Base-by-base conservation (phyloP, 169 alveolate species). In the Babesia divergens region DNA sequence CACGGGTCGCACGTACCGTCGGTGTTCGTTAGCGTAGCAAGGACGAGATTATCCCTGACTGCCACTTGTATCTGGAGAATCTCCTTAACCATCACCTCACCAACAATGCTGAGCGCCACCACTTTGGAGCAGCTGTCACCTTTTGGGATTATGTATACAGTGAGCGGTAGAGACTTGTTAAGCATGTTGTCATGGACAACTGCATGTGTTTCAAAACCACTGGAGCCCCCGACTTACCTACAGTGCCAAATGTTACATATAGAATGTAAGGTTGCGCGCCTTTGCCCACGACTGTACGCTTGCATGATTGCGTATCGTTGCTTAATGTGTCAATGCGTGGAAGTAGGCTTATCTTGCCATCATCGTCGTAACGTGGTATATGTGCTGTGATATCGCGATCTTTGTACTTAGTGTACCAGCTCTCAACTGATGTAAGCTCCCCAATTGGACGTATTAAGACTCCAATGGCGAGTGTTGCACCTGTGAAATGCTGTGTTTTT, bases 391-490 rank as follows among this genome's bases (percentile, higher is more conserved):
- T 46, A 34, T 43, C 66, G 31, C 38, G 44, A 0, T 28, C 44
- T 13, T 34, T 75, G 28, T 75, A 75, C 53, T 65, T 75, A 1
- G 42, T 35, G 32, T 24, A 28, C 84, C 84, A 74, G 18, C 51
- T 13, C 1, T 59, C 69, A 3, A 22, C 13, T 34, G 40, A 20
- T 34, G 51, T 29, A 28, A 44, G 51, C 24, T 53, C 3, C 35
- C 55, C 68, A 31, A 26, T 18, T 50, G 84, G 75, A n/a, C 50
- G 54, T 18, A 74, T 43, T 8, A 74, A 8, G 1, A 74, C 50
- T 3, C 84, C 84, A 7, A 74, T 32, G 11, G 66, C 31, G 6
- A 54, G 49, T 9, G 43, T n/a, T 14, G 62, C 3, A 3, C 84
- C 84, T 74, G 56, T 18, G 24, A 18, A 20, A 7, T 2, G 6